A percentile compares a stretch with the other conserved stretches of the same genome.
Evolutionary conservation across 768 basidiomycete genomes (phyloP).

Genomic region (Hysterangium stoloniferum): DNA sequence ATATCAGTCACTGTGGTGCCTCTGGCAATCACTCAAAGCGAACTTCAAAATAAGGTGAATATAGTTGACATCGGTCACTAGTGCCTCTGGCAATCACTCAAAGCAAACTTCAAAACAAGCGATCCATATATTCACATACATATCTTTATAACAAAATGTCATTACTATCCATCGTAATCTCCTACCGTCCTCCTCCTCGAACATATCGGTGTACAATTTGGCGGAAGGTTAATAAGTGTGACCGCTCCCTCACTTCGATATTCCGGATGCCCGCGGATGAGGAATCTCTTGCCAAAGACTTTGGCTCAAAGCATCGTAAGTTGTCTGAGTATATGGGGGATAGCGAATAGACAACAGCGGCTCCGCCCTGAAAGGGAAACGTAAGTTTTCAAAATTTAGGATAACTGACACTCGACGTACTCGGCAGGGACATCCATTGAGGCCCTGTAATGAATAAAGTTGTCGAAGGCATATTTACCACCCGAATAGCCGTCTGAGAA

Average conservation of each 20-base stretch:
- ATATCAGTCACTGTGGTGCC: too few species aligned
- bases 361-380: slow-evolving; percentile 35
- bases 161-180: too few species aligned
- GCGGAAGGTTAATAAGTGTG: neutral
- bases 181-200: too few species aligned
- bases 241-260: neutral
- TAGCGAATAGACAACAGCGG: slow-evolving; percentile 42
- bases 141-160: too few species aligned
- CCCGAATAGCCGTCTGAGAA: slow-evolving; percentile 58
- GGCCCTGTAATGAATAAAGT: slow-evolving; percentile 68
- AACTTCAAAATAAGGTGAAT: too few species aligned
- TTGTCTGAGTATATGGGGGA: slow-evolving; percentile 51
- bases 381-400: neutral
- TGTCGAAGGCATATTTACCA: slow-evolving; percentile 68
- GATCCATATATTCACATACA: too few species aligned
- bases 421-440: slow-evolving; percentile 38
- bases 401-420: slow-evolving; percentile 17
- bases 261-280: neutral
- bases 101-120: too few species aligned
- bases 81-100: too few species aligned
- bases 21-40: too few species aligned
- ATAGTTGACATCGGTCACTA: too few species aligned
- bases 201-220: too few species aligned
- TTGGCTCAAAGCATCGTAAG: slow-evolving; percentile 23
- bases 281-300: slow-evolving; percentile 5